A percentile compares a stretch with the other conserved stretches of the same genome.
Conservation (phyloP, 192 early-diverging fungal genomes). For the Chytriomyces hyalinus region DNA sequence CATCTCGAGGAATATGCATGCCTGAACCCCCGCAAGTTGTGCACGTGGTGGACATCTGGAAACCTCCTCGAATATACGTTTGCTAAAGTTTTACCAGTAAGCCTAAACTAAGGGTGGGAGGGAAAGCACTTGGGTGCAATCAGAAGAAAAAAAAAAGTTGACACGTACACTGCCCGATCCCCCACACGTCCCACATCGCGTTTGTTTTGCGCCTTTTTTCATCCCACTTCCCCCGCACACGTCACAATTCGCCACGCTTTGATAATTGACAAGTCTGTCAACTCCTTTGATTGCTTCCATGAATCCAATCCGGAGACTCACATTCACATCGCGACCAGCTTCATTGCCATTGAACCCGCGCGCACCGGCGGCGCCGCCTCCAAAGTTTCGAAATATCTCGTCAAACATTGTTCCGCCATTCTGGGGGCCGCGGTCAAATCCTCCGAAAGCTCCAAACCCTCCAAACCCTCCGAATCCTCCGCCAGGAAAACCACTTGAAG, state of each 20-base stretch:
- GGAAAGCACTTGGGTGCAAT: background rate
- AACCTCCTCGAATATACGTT: conserved; percentile 83
- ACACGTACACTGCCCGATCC: conserved; percentile 75
- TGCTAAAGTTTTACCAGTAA: conserved; percentile 39
- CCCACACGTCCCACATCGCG: conserved; percentile 75
- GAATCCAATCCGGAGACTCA: conserved; percentile 73
- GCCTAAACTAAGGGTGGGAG: background rate
- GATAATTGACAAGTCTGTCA: conserved; percentile 67
- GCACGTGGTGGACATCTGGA: conserved; percentile 88
- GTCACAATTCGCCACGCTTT: conserved; percentile 72
- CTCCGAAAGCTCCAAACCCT: conserved; percentile 62
- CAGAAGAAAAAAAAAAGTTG: background rate
- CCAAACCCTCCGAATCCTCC: conserved; percentile 65
- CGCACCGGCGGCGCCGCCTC: conserved; percentile 54
- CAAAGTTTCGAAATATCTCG: conserved; percentile 63
- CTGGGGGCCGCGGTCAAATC: conserved; percentile 52
- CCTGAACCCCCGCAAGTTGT: conserved; percentile 85
- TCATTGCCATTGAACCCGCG: conserved; percentile 33
- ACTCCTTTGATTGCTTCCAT: conserved; percentile 91
- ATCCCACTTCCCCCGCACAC: conserved; percentile 83
- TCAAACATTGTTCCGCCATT: conserved; percentile 73
- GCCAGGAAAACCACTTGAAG: conserved; percentile 27
- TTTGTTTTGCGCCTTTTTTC: conserved; percentile 73
- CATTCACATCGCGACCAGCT: conserved; percentile 71
- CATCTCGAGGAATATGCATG: conserved; percentile 62